Evolutionary conservation across 805 yeast species (phyloP).

Genomic region (Metschnikowia drakensbergensis): DNA sequence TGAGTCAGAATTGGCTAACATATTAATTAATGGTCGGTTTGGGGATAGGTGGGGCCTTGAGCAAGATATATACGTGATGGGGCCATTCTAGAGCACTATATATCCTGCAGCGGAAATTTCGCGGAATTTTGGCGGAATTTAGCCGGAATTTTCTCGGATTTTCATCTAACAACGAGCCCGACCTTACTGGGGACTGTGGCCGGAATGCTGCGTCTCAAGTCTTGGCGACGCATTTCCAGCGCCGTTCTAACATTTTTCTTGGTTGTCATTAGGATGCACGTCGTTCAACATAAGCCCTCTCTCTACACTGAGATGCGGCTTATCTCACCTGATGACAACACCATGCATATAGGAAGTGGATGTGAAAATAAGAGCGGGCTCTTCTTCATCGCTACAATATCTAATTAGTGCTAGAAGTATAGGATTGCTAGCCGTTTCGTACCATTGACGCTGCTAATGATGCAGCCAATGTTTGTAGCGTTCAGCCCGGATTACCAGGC

Average conservation of each 20-base stretch:
- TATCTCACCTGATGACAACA: neutral
- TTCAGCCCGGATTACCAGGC: neutral
- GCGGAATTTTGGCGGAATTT: slow-evolving; percentile 1
- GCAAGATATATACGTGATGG: neutral
- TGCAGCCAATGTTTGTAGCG: too few species aligned
- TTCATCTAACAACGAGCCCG: too few species aligned
- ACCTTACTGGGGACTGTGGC: neutral
- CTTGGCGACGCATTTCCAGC: neutral
- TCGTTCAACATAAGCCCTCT: neutral
- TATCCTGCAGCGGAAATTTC: neutral
- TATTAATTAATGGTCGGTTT: neutral
- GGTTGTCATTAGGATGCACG: too few species aligned
- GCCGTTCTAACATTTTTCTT: too few species aligned
- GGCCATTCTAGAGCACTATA: neutral
- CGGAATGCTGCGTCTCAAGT: neutral
- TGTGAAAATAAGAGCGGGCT: too few species aligned
- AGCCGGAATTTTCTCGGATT: neutral
- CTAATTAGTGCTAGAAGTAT: too few species aligned
- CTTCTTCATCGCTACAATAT: too few species aligned
- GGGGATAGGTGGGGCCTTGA: neutral
- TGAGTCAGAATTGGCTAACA: slow-evolving; percentile 7
- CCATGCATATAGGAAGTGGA: too few species aligned
- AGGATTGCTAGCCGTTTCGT: too few species aligned
- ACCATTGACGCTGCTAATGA: too few species aligned
- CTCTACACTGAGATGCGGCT: neutral